Percentiles rank a stretch among this genome's conserved stretches.
Evolutionary conservation across 2,329 filamentous ascomycete genomes (phyloP).

Genomic region (Hypoxylon sp.): DNA sequence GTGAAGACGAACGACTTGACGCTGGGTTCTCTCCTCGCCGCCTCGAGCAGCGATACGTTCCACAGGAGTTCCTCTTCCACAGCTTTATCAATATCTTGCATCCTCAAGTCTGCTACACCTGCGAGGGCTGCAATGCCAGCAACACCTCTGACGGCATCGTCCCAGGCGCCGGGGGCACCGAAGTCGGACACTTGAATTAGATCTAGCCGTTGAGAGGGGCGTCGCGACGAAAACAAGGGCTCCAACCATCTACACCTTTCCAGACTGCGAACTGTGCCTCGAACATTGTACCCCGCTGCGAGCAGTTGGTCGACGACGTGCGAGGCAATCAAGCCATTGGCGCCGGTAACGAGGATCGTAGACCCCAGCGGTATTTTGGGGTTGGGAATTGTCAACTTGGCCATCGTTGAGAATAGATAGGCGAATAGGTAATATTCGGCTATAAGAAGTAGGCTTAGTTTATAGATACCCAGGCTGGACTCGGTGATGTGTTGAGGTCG

Average conservation of each 20-base stretch:
- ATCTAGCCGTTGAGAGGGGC: slow-evolving; percentile 41
- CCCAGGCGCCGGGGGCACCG: slow-evolving; percentile 38
- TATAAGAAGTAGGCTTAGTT: too few relatives aligned
- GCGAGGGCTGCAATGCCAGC: slow-evolving; percentile 43
- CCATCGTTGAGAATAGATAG: background rate
- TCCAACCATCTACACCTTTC: slow-evolving; percentile 47
- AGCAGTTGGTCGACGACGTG: slow-evolving; percentile 52
- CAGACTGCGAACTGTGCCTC: slow-evolving; percentile 51
- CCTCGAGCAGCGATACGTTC: slow-evolving; percentile 36
- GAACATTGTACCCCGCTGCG: slow-evolving; percentile 52
- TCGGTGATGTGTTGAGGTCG: too few relatives aligned
- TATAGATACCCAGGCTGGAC: too few relatives aligned
- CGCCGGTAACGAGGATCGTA: slow-evolving; percentile 52
- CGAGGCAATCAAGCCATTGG: slow-evolving; percentile 52
- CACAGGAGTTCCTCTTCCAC: slow-evolving; percentile 34
- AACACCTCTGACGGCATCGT: slow-evolving; percentile 35
- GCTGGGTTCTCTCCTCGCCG: slow-evolving; percentile 35
- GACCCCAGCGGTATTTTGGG: slow-evolving; percentile 39
- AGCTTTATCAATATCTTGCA: slow-evolving; percentile 39
- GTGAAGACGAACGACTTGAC: slow-evolving; percentile 45
- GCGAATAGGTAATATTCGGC: background rate
- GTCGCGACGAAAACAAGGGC: slow-evolving; percentile 38
- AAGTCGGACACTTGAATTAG: slow-evolving; percentile 44
- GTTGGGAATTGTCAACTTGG: slow-evolving; percentile 23
- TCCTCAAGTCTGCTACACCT: slow-evolving; percentile 28